Evolutionary conservation across 2,329 filamentous ascomycete genomes (phyloP).

Genomic region (Pseudophaeomoniella oleicola): DNA sequence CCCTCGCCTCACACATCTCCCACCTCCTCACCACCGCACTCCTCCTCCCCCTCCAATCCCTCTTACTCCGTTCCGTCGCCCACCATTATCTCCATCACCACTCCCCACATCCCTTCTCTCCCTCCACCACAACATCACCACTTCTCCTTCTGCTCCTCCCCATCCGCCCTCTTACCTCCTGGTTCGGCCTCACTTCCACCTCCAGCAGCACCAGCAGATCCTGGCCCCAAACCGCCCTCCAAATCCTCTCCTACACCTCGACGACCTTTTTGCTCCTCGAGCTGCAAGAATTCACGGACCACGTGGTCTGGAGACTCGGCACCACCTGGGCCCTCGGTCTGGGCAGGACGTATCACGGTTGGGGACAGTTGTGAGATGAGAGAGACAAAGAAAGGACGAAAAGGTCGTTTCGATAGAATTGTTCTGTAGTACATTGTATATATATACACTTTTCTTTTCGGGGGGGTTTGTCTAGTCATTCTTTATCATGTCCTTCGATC

Average conservation of each 20-base stretch:
- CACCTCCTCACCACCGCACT: constrained; percentile 21
- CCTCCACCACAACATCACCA: background rate
- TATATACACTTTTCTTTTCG: too few species aligned
- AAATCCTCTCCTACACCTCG: constrained; percentile 3
- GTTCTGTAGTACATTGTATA: too few species aligned
- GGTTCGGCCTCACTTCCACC: background rate
- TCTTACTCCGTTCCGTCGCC: constrained; percentile 25
- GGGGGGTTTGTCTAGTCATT: too few species aligned
- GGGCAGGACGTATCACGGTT: constrained; percentile 5
- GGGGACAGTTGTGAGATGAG: constrained; percentile 7
- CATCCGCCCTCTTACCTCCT: background rate
- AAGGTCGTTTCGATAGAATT: too few species aligned
- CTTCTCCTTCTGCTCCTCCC: background rate
- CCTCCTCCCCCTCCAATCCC: constrained; percentile 24
- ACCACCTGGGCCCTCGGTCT: constrained; percentile 4
- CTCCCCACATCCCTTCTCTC: constrained; percentile 9
- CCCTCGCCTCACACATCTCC: constrained; percentile 25
- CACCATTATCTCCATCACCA: constrained; percentile 21
- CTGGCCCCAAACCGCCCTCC: constrained; percentile 3
- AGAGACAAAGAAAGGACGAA: too few species aligned
- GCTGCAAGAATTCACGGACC: constrained; percentile 6
- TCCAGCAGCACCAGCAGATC: background rate
- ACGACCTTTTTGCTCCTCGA: constrained; percentile 4
- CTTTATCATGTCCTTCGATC: too few species aligned
- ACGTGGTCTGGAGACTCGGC: constrained; percentile 6